These are phyloP conservation scores for Pleurotus tuber-regium DNA, from an alignment of 768 basidiomycete species.

Conservation along the genomic window DNA sequence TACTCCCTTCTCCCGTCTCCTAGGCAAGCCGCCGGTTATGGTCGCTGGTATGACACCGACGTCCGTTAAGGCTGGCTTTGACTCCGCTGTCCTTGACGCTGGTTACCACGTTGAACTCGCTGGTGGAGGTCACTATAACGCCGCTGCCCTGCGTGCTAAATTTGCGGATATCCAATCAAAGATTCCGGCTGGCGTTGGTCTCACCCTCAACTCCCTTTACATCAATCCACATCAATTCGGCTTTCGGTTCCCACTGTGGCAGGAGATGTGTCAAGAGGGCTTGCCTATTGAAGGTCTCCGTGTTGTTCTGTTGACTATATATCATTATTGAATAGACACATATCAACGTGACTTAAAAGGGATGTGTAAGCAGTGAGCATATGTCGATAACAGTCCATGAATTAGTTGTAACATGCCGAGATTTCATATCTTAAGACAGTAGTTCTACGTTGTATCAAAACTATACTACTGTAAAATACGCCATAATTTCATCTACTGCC, in stretches of 20 bases:
- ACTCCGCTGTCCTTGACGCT: conserved; percentile 87
- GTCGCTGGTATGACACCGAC: conserved; percentile 99
- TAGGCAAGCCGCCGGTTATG: conserved; percentile 98
- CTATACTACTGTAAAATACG: no score
- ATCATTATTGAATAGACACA: no score
- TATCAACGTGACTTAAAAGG: no score
- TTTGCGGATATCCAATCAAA: conserved; percentile 87
- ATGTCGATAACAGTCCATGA: no score
- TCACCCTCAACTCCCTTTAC: conserved; percentile 94
- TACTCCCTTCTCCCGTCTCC: conserved; percentile 92
- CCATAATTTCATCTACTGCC: no score
- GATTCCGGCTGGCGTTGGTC: conserved; percentile 84
- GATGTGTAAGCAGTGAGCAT: no score
- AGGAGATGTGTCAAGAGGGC: conserved; percentile 94
- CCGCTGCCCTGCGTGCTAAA: conserved; percentile 83
- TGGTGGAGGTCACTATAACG: conserved; percentile 96
- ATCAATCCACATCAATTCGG: conserved; percentile 97
- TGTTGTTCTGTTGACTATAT: no score
- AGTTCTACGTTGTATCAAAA: no score
- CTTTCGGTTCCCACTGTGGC: conserved; percentile 98
- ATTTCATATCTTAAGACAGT: no score
- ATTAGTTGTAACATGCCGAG: no score
- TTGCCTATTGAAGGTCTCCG: conserved; percentile 98
- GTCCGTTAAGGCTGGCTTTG: conserved; percentile 94
- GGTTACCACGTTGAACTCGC: conserved; percentile 97